phyloP scores from a whole-genome alignment of 2,329 filamentous ascomycete genomes.

The Venturiaceae sp. region DNA sequence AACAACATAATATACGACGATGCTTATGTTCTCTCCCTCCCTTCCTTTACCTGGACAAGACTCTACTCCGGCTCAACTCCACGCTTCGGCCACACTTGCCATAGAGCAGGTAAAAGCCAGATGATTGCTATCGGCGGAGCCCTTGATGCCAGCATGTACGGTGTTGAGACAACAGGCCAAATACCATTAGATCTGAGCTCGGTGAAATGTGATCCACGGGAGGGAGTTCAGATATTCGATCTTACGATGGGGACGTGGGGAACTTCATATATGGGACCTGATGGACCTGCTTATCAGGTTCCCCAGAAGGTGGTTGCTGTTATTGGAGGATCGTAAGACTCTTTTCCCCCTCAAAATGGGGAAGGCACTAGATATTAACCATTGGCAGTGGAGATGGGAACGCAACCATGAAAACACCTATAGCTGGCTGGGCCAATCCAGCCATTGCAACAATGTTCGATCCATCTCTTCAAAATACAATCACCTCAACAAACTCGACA shows the following conservation, averaged over 20 bases:
- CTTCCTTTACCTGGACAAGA: constrained; percentile 35
- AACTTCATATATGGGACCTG: background rate
- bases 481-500: background rate
- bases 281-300: background rate
- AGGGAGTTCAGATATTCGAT: background rate
- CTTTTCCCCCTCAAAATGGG: background rate
- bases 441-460: background rate
- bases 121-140: constrained; percentile 32
- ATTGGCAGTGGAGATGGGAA: background rate
- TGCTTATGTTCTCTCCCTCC: constrained; percentile 34
- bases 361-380: background rate
- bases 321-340: background rate
- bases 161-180: background rate
- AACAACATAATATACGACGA: constrained; percentile 28
- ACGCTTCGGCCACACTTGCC: constrained; percentile 32
- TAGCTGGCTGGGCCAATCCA: background rate
- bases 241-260: background rate
- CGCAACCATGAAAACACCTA: background rate
- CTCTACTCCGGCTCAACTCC: constrained; percentile 24
- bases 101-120: constrained; percentile 24
- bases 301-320: background rate
- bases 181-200: background rate
- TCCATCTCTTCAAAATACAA: background rate
- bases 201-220: background rate
- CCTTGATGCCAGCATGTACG: constrained; percentile 1